Evolutionary conservation across 805 yeast species (phyloP), one percentile per base, ranked within the genome.

Genomic region (Sugiyamaella chiloensis): DNA sequence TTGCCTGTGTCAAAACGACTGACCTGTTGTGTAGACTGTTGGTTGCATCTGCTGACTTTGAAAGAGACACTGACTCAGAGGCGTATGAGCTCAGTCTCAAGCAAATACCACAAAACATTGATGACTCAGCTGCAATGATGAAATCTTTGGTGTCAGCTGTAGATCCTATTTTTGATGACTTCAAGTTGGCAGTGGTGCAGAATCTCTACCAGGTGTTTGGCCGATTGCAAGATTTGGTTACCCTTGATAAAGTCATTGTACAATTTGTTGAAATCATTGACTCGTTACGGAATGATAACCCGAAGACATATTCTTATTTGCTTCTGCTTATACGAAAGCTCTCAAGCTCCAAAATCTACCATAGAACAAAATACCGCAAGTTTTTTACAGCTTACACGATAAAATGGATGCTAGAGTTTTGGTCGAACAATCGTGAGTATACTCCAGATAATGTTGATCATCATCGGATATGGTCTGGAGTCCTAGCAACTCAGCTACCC

Each of bases 131-230:
- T 11, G 57, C 50, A 11, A 44, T 50, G 1, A 32, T 49, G 21
- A 52, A 50, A 39, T 27, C 26, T 50, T 19, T 41, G 43, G 7
- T 21, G n/a, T n/a, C 39, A 36, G 17, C 45, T 32, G 20, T 16
- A 14, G 55, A 49, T 14, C 24, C 34, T 9, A 42, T 32, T 12
- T 40, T 49, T 17, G 46, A 50, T 3, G 55, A 50, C 9, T 31
- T 54, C 9, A 93, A 85, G 63, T 67, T 79, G n/a, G 64, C 77
- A 27, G 63, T 86, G 24, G 61, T 85, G 51, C 85, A 83, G 47
- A 73, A 76, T 20, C 67, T 81, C 49, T 87, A 82, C 57, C 64
- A 77, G 21, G 77, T 81, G 60, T 58, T 81, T 34, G 59, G 60
- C 0, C 60, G 71, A 21, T 65, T 74, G 46, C 66, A 68, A 36